These are phyloP conservation scores for Penicillium angulare DNA, from an alignment of 495 filamentous ascomycete species.

Conservation along the genomic window DNA sequence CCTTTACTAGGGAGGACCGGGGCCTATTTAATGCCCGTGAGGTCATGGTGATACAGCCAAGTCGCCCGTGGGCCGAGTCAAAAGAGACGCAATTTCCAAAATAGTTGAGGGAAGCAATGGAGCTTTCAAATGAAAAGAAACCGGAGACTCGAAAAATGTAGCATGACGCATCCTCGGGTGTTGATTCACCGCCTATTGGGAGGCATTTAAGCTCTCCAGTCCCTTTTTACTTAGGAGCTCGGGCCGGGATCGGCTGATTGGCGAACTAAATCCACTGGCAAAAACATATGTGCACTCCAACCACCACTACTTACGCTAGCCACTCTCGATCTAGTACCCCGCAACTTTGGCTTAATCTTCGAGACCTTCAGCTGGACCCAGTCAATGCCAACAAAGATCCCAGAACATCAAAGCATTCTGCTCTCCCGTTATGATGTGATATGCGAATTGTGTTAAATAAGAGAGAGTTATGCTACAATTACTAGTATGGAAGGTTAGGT, in stretches of 20 bases:
- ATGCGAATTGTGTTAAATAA: too few relatives aligned
- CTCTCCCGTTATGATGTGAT: too few relatives aligned
- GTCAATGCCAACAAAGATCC: too few relatives aligned
- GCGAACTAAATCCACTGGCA: too few relatives aligned
- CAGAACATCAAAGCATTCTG: too few relatives aligned
- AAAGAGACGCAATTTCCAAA: background rate
- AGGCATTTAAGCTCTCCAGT: background rate
- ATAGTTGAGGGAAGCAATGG: background rate
- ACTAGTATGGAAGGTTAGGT: too few relatives aligned
- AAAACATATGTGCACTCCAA: too few relatives aligned
- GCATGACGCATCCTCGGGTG: background rate
- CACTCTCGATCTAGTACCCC: too few relatives aligned
- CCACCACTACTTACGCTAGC: too few relatives aligned
- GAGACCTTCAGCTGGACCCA: too few relatives aligned
- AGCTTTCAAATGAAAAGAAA: background rate
- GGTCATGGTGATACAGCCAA: slow-evolving; percentile 25
- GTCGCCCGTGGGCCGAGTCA: background rate
- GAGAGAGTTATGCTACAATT: too few relatives aligned
- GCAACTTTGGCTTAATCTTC: too few relatives aligned
- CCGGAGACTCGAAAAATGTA: background rate
- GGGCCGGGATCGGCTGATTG: background rate
- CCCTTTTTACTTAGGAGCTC: background rate
- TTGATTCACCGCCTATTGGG: background rate
- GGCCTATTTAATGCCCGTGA: slow-evolving; percentile 34
- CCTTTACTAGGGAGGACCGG: slow-evolving; percentile 33